A percentile compares a stretch with the other conserved stretches of the same genome.
These are phyloP conservation scores for Tothia fuscella DNA, from an alignment of 2,329 filamentous ascomycete species.

Conservation along the genomic window DNA sequence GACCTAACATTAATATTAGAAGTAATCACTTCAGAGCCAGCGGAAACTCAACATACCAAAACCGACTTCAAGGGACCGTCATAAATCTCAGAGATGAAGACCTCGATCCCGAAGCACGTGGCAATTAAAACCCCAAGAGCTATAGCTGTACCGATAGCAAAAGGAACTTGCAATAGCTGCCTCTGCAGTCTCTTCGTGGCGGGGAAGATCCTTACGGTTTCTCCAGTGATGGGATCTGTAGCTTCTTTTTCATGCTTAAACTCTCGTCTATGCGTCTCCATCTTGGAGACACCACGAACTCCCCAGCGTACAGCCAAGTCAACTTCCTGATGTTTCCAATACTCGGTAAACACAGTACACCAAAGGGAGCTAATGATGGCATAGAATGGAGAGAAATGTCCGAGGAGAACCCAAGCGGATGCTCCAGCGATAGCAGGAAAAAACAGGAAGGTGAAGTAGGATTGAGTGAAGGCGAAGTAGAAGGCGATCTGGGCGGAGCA, in stretches of 20 bases:
- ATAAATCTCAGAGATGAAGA: conserved; percentile 93
- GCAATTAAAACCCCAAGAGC: conserved; percentile 74
- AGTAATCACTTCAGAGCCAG: background rate
- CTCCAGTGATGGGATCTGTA: conserved; percentile 71
- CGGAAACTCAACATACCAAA: conserved; percentile 47
- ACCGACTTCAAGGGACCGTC: conserved; percentile 76
- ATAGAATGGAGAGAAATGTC: conserved; percentile 73
- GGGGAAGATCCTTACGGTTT: conserved; percentile 64
- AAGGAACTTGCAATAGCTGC: conserved; percentile 73
- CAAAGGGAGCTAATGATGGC: conserved; percentile 70
- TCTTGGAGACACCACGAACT: conserved; percentile 69
- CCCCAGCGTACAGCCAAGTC: conserved; percentile 83
- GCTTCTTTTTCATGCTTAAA: conserved; percentile 70
- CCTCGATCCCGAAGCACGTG: conserved; percentile 80
- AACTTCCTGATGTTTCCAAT: conserved; percentile 87
- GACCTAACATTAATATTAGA: conserved; percentile 39
- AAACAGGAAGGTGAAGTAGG: conserved; percentile 77
- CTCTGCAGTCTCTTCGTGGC: conserved; percentile 61
- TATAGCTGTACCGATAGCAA: conserved; percentile 60
- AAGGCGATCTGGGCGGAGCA: conserved; percentile 56
- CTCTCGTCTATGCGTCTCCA: conserved; percentile 64
- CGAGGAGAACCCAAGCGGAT: conserved; percentile 67
- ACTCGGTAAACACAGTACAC: conserved; percentile 83
- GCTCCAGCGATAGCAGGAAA: conserved; percentile 71
- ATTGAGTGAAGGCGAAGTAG: conserved; percentile 89